These are phyloP conservation scores for Exophiala xenobiotica DNA, from an alignment of 2,329 filamentous ascomycete genomes.

Conservation along the genomic window DNA sequence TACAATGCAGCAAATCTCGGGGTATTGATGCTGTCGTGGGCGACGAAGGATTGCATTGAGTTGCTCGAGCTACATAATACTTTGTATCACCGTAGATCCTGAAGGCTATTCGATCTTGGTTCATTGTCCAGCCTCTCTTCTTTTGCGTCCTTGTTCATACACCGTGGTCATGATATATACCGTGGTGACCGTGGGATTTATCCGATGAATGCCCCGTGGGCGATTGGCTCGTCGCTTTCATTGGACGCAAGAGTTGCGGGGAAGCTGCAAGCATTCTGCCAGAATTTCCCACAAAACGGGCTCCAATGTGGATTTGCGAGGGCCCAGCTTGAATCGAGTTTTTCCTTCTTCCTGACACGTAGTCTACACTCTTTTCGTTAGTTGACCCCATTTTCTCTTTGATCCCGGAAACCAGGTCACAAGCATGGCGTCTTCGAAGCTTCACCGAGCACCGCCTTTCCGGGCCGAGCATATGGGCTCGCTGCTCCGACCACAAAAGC, in stretches of 20 bases:
- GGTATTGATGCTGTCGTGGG: neutral
- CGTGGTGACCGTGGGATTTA: too few relatives aligned
- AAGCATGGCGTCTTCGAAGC: constrained; percentile 17
- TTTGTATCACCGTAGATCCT: constrained; percentile 8
- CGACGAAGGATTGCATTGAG: neutral
- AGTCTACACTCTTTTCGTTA: too few relatives aligned
- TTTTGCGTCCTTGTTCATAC: too few relatives aligned
- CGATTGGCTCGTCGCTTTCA: neutral
- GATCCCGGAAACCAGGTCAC: neutral
- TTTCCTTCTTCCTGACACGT: too few relatives aligned
- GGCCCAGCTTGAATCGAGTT: constrained; percentile 2
- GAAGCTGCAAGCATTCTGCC: too few relatives aligned
- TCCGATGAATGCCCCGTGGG: too few relatives aligned
- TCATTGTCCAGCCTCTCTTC: too few relatives aligned
- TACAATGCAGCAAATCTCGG: too few relatives aligned
- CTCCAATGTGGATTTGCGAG: neutral
- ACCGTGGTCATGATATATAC: too few relatives aligned
- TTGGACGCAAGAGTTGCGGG: neutral
- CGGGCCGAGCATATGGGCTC: constrained; percentile 73
- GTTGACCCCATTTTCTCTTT: too few relatives aligned
- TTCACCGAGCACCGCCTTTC: constrained; percentile 54
- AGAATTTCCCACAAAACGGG: neutral
- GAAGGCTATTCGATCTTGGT: too few relatives aligned
- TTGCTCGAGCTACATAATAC: neutral
- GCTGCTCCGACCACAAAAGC: constrained; percentile 62